phyloP scores from a whole-genome alignment of 2,329 filamentous ascomycete species.

The Ophiosphaerella narmari region DNA sequence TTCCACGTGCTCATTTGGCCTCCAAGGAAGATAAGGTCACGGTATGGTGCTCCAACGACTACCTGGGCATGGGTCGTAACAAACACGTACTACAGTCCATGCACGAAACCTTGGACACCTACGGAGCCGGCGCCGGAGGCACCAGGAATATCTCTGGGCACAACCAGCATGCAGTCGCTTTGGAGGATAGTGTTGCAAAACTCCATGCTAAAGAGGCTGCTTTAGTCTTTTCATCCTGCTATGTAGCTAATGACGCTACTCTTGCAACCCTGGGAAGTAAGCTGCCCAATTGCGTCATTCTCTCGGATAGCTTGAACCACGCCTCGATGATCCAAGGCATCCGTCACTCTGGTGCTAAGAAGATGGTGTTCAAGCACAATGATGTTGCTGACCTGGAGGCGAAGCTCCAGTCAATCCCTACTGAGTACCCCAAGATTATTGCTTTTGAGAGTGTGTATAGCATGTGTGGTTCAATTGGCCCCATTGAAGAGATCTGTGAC shows the following conservation, averaged over 20 bases:
- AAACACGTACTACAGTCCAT: conserved; percentile 83
- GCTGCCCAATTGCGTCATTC: conserved; percentile 91
- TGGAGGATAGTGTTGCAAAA: conserved; percentile 82
- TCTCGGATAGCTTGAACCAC: conserved; percentile 97
- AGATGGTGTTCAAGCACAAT: conserved; percentile 99
- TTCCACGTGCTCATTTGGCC: conserved; percentile 91
- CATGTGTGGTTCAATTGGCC: conserved; percentile 97
- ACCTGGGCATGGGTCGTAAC: conserved; percentile 96
- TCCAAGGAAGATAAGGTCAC: conserved; percentile 83
- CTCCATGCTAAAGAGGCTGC: conserved; percentile 91
- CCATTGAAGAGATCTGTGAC: conserved; percentile 94
- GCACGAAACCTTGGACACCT: conserved; percentile 93
- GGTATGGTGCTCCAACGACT: conserved; percentile 99
- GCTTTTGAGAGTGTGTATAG: conserved; percentile 99
- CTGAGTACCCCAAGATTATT: conserved; percentile 92
- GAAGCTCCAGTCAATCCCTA: conserved; percentile 85
- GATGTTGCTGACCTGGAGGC: conserved; percentile 90
- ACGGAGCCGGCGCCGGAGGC: conserved; percentile 92
- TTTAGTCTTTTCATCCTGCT: conserved; percentile 96
- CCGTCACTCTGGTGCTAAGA: conserved; percentile 93
- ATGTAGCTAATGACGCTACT: conserved; percentile 96
- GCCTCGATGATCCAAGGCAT: conserved; percentile 99
- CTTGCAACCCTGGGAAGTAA: conserved; percentile 96
- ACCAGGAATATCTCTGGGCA: conserved; percentile 98
- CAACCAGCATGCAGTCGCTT: conserved; percentile 86